Evolutionary conservation across 306 rosid species (phyloP), one percentile per base, ranked within the genome.

Genomic region (Lupinus albus): DNA sequence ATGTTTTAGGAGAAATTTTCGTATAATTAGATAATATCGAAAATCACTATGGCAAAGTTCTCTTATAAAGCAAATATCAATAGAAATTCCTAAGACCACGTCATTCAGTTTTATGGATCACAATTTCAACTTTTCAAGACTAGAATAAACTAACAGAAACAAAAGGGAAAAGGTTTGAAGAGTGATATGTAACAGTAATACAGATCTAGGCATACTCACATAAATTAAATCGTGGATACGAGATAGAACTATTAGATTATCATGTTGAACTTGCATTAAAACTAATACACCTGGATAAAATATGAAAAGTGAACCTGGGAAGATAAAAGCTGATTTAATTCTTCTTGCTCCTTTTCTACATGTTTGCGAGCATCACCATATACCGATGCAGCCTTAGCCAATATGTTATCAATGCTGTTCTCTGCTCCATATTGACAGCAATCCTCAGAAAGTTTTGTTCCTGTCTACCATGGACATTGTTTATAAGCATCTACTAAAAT

Each of bases 381-480:
- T 74, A 93, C 84, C 13, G 97, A 88, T 59, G 99, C 90, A 14
- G 95, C 96, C 85, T 90, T 90, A 11, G 99, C 91, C 63, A 93
- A 82, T 67, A 93, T 81, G 64, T 82, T 81, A 67, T 90, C 99
- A 49, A 58, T 64, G 49, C 68, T 72, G 79, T 90, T 93, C 86
- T 86, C 95, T 72, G 94, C 90, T 80, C 99, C 99, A 75, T 90
- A 93, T 84, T 39, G 86, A 86, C 96, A 86, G 86, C 99, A 93
- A 71, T 90, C 97, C 81, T 90, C 99, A 68, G 97, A 93, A 78
- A 93, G 86, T 81, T 93, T 93, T 59, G 88, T 90, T 76, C 99
- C 99, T 93, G 83, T 78, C 86, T 80, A 84, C 86, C 87, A 84
- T 45, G 72, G 60, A 72, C 70, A 76, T 59, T 52, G 74, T 47